Evolutionary conservation across 805 yeast genomes (phyloP).

Genomic region (Clavispora santaluciae): DNA sequence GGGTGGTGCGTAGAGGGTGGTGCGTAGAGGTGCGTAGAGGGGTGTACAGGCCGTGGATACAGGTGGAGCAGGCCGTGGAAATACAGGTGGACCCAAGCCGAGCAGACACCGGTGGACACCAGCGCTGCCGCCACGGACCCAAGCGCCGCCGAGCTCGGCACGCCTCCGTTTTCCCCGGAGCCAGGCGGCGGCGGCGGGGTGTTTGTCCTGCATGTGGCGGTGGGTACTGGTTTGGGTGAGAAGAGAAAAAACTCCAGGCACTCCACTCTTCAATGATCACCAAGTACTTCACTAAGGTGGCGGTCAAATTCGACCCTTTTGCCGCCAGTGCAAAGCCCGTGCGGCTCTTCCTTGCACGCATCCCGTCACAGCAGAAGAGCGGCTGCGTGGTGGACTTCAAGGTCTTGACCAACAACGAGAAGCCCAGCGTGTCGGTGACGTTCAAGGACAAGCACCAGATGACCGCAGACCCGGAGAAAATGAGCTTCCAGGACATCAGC

Average conservation of each 20-base stretch:
- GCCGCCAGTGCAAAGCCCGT: slow-evolving; percentile 68
- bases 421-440: slow-evolving; percentile 67
- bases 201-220: too few relatives aligned
- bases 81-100: too few relatives aligned
- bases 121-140: too few relatives aligned
- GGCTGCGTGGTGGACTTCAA: slow-evolving; percentile 57
- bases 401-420: slow-evolving; percentile 43
- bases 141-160: too few relatives aligned
- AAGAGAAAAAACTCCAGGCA: not conserved
- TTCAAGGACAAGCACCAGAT: slow-evolving; percentile 74
- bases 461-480: slow-evolving; percentile 58
- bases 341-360: slow-evolving; percentile 69
- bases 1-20: too few relatives aligned
- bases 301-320: slow-evolving; percentile 75
- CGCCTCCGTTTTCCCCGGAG: too few relatives aligned
- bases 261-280: slow-evolving; percentile 61
- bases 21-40: too few relatives aligned
- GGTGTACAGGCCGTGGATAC: too few relatives aligned
- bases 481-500: slow-evolving; percentile 56
- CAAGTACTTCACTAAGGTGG: slow-evolving; percentile 75
- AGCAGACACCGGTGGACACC: too few relatives aligned
- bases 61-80: too few relatives aligned
- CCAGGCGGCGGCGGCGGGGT: too few relatives aligned
- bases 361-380: slow-evolving; percentile 70
- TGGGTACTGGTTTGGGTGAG: too few relatives aligned